Evolutionary conservation across 2,329 filamentous ascomycete genomes (phyloP), one percentile per base, ranked within the genome.

Genomic region (Ophiostoma fasciatum): DNA sequence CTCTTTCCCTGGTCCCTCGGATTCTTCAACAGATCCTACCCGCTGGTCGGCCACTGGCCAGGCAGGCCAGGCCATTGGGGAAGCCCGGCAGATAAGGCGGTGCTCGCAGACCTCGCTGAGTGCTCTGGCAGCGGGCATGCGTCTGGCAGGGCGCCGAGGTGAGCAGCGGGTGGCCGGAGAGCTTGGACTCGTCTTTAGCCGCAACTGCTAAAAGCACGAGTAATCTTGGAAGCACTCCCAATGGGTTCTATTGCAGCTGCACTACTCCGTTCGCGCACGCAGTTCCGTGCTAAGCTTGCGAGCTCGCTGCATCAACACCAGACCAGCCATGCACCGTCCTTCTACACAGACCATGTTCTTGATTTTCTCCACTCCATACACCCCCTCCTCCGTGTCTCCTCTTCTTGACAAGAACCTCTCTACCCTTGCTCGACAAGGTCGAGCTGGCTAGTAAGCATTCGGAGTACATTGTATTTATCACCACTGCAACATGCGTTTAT

Each of bases 121-220:
- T n/a, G n/a, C n/a, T n/a, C n/a, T n/a, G n/a, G n/a, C n/a, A n/a
- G n/a, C n/a, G n/a, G n/a, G n/a, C n/a, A n/a, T n/a, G n/a, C n/a
- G n/a, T n/a, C n/a, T n/a, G n/a, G n/a, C n/a, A n/a, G n/a, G n/a
- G n/a, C n/a, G n/a, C n/a, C n/a, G n/a, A n/a, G n/a, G n/a, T n/a
- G n/a, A n/a, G n/a, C n/a, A n/a, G n/a, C n/a, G n/a, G n/a, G 35
- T 28, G 29, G 33, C 36, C 36, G 35, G 27, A 32, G 33, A 38
- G 35, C 29, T 22, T 28, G 39, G 36, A 23, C 36, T 26, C 20
- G 32, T 26, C 26, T 34, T 27, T 38, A 41, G 39, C 29, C 36
- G 36, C 32, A 36, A 36, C 18, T 41, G 33, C 28, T 18, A 36
- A 37, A 21, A 17, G 17, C 21, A 41, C 28, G 32, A 27, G 33